These are phyloP conservation scores for Annulohypoxylon maeteangense DNA, from an alignment of 495 filamentous ascomycete species.

Conservation along the genomic window DNA sequence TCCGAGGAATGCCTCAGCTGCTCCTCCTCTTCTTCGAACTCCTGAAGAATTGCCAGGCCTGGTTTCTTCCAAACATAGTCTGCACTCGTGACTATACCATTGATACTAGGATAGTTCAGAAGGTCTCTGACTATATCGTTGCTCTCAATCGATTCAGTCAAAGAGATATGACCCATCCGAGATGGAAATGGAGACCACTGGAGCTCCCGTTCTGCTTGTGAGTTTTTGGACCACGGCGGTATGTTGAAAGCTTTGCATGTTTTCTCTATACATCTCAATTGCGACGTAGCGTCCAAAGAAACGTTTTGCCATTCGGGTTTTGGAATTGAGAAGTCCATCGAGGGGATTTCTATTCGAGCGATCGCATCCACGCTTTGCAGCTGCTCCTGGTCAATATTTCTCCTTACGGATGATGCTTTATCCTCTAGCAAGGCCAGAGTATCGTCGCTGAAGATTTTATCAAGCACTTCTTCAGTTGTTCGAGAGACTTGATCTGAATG, in stretches of 20 bases:
- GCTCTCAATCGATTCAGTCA: constrained; percentile 48
- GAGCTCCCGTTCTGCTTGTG: constrained; percentile 56
- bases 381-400: constrained; percentile 68
- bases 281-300: constrained; percentile 29
- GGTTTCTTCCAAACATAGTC: constrained; percentile 63
- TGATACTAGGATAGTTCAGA: constrained; percentile 28
- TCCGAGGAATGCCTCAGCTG: constrained; percentile 54
- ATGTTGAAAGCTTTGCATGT: constrained; percentile 39
- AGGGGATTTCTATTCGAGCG: constrained; percentile 65
- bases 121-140: constrained; percentile 42
- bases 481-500: neutral
- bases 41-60: constrained; percentile 63
- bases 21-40: constrained; percentile 58
- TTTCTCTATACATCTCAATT: constrained; percentile 49
- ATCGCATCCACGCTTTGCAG: constrained; percentile 67
- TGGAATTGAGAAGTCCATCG: constrained; percentile 69
- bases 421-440: constrained; percentile 57
- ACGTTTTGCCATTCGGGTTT: constrained; percentile 64
- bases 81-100: constrained; percentile 50
- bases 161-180: constrained; percentile 46
- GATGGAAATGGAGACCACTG: constrained; percentile 59
- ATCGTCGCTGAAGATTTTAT: constrained; percentile 51
- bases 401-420: constrained; percentile 54
- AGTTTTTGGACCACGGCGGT: constrained; percentile 55
- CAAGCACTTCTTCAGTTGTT: neutral